Percentiles rank a stretch among this genome's conserved stretches.
Conservation (phyloP, 2,329 filamentous ascomycete genomes). For the Cordyceps militaris region DNA sequence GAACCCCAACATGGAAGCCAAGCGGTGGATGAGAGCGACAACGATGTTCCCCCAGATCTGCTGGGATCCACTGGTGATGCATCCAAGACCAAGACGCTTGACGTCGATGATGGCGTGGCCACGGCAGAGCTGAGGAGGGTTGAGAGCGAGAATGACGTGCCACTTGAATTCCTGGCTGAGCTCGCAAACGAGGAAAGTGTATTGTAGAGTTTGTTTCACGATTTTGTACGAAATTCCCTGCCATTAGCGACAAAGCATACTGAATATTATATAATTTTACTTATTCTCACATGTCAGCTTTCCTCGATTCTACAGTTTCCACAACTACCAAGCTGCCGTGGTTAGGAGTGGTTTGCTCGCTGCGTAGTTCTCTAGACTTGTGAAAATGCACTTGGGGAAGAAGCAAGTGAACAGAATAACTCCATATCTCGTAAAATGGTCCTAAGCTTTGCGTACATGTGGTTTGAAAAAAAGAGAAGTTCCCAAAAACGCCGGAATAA, state of each 20-base stretch:
- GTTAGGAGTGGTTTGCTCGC: neutral
- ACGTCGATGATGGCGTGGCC: neutral
- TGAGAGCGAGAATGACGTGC: constrained; percentile 43
- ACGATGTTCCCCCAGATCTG: constrained; percentile 22
- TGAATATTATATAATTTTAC: neutral
- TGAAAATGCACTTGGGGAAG: neutral
- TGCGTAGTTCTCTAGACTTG: neutral
- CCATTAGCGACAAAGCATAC: neutral
- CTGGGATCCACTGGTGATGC: constrained; percentile 28
- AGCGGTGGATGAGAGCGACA: constrained; percentile 17
- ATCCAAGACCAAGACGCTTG: constrained; percentile 8
- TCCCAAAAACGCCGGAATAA: neutral
- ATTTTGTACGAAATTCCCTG: neutral
- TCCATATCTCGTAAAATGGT: constrained; percentile 7
- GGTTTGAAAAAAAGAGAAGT: neutral
- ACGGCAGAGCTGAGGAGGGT: neutral
- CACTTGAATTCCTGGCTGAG: constrained; percentile 45
- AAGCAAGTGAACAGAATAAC: neutral
- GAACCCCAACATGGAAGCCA: neutral
- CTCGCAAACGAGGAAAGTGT: constrained; percentile 20
- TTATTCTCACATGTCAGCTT: neutral
- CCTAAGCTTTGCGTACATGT: constrained; percentile 5
- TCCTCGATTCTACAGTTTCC: neutral
- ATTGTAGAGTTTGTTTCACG: neutral
- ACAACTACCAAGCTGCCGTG: too few species aligned